Conservation (phyloP, 2,329 filamentous ascomycete genomes). For the Coleophoma eucalyptorum region DNA sequence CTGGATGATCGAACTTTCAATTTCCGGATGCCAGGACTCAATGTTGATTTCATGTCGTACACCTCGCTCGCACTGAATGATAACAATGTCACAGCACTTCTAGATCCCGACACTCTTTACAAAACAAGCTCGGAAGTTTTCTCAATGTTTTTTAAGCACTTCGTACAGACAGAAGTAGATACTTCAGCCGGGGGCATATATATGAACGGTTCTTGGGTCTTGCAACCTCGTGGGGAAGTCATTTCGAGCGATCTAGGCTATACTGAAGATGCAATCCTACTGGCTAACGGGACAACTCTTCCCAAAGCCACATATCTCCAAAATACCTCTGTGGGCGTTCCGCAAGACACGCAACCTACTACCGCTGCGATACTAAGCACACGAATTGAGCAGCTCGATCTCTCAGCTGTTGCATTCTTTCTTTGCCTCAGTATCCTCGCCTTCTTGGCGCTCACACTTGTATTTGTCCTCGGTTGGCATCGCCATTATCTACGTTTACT, state of each 20-base stretch:
- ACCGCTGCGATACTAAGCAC: neutral
- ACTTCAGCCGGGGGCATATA: slow-evolving; percentile 2
- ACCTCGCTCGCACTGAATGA: slow-evolving; percentile 3
- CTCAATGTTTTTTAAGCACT: slow-evolving; percentile 10
- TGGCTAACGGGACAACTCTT: neutral
- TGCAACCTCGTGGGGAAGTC: slow-evolving; percentile 4
- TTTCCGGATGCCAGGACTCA: slow-evolving; percentile 10
- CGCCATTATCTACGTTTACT: slow-evolving; percentile 3
- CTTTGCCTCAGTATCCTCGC: slow-evolving; percentile 6
- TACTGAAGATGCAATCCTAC: neutral
- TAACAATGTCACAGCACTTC: slow-evolving; percentile 3
- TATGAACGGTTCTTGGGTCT: slow-evolving; percentile 6
- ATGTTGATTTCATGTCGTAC: slow-evolving; percentile 11
- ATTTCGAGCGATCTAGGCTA: slow-evolving; percentile 6
- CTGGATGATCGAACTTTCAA: slow-evolving; percentile 9
- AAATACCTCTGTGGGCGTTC: neutral
- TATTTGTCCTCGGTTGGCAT: neutral
- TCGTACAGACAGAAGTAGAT: slow-evolving; percentile 2
- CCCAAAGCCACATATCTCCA: slow-evolving; percentile 2
- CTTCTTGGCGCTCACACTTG: slow-evolving; percentile 3
- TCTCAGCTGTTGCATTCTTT: slow-evolving; percentile 5
- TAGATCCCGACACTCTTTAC: slow-evolving; percentile 2
- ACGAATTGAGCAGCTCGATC: slow-evolving; percentile 3
- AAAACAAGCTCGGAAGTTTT: slow-evolving; percentile 5
- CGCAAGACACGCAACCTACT: neutral